These are phyloP conservation scores for Rubia yunnanensis DNA, from an alignment of 257 asterid genomes.

Conservation along the genomic window DNA sequence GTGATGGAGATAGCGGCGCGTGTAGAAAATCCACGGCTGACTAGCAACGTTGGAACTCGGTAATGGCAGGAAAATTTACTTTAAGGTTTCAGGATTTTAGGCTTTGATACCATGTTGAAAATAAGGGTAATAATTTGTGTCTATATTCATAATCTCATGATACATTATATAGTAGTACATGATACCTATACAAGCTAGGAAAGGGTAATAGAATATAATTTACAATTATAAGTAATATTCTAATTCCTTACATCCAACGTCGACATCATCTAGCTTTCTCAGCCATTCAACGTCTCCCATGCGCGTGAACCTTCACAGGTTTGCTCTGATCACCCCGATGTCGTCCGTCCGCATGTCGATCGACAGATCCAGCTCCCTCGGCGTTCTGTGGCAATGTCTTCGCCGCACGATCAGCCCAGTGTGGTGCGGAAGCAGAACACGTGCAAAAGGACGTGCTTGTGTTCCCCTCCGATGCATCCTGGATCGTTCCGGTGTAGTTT, in stretches of 20 bases:
- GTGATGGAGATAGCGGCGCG: too few species aligned
- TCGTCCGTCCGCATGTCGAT: slow-evolving; percentile 68
- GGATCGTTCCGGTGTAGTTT: slow-evolving; percentile 85
- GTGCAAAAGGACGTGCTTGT: slow-evolving; percentile 66
- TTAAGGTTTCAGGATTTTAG: slow-evolving; percentile 36
- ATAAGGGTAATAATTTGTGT: too few species aligned
- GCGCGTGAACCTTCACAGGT: slow-evolving; percentile 66
- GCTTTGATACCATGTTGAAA: too few species aligned
- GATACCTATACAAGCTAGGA: too few species aligned
- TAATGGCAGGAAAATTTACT: too few species aligned
- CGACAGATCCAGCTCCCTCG: slow-evolving; percentile 71
- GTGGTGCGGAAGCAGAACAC: slow-evolving; percentile 46
- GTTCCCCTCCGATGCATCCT: slow-evolving; percentile 83
- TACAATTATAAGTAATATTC: too few species aligned
- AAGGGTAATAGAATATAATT: too few species aligned
- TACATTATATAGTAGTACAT: too few species aligned
- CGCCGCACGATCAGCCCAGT: slow-evolving; percentile 29
- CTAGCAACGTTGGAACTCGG: too few species aligned
- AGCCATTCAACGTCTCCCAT: slow-evolving; percentile 68
- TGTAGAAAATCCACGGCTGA: too few species aligned
- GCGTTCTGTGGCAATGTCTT: slow-evolving; percentile 44
- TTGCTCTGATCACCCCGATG: slow-evolving; percentile 39
- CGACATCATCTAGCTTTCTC: slow-evolving; percentile 32
- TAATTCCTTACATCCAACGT: too few species aligned
- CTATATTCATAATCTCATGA: too few species aligned